A percentile compares a stretch with the other conserved stretches of the same genome.
phyloP scores from a whole-genome alignment of 148 eudicot species.

The Polygonum aviculare region DNA sequence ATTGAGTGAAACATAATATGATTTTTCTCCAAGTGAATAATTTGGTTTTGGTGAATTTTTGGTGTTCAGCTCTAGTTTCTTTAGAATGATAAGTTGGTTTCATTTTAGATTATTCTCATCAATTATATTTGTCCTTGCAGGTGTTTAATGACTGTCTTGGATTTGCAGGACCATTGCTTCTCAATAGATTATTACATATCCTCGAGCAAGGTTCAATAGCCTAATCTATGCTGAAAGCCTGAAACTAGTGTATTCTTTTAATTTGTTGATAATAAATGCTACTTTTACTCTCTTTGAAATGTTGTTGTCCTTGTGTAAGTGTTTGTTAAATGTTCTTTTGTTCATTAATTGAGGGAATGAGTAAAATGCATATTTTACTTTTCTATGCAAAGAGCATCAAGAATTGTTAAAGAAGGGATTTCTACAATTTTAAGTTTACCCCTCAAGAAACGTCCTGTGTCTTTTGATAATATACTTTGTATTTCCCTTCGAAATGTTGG shows the following conservation, averaged over 20 bases:
- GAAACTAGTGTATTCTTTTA: neutral
- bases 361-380: neutral
- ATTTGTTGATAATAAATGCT: neutral
- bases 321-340: neutral
- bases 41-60: neutral
- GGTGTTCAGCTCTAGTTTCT: neutral
- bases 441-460: neutral
- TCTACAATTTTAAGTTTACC: neutral
- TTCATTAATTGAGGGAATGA: neutral
- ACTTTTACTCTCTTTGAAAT: neutral
- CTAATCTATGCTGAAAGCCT: neutral
- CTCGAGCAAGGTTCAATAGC: conserved; percentile 62
- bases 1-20: neutral
- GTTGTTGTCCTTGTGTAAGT: neutral
- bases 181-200: conserved; percentile 67
- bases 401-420: neutral
- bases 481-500: too few species aligned
- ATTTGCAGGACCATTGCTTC: conserved; percentile 83
- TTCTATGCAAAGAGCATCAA: neutral
- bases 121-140: conserved; percentile 32
- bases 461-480: neutral
- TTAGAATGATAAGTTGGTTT: conserved; percentile 1
- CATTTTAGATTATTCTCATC: neutral
- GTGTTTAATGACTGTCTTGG: conserved; percentile 82
- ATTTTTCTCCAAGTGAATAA: neutral